phyloP scores from a whole-genome alignment of 352 stramenopile species.

The Ochromonadaceae sp. region DNA sequence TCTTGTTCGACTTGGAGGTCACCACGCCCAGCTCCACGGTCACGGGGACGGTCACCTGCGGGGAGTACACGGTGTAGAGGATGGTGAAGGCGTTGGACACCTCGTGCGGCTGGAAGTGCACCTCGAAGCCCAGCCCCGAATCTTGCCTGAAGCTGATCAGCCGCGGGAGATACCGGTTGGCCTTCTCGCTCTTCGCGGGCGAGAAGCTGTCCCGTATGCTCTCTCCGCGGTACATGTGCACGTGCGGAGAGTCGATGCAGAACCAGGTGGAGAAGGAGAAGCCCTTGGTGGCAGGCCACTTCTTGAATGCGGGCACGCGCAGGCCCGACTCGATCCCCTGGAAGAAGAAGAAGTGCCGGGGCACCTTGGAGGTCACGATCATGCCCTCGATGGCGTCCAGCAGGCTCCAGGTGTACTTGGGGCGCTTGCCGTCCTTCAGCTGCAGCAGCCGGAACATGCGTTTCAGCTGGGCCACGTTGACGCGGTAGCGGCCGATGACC shows the following conservation, averaged over 20 bases:
- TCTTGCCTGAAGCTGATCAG: no score
- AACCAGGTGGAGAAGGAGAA: conserved; percentile 28
- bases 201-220: no score
- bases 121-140: no score
- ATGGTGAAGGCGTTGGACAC: no score
- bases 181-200: no score
- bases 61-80: no score
- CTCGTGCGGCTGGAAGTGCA: no score
- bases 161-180: no score
- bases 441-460: conserved; percentile 24
- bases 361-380: conserved; percentile 18
- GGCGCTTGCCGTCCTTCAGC: background rate
- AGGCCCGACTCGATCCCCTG: conserved; percentile 22
- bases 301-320: conserved; percentile 18
- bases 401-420: background rate
- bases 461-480: conserved; percentile 28
- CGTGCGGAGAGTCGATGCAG: conserved; percentile 18
- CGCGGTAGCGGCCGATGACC: conserved; percentile 19
- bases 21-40: no score
- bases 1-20: no score
- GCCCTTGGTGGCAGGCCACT: conserved; percentile 22
- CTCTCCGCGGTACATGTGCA: no score
- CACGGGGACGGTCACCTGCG: no score
- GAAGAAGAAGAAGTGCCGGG: conserved; percentile 26
- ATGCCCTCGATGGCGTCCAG: conserved; percentile 8